Conservation (phyloP, 2,329 filamentous ascomycete species). For the Neonectria coccinea region DNA sequence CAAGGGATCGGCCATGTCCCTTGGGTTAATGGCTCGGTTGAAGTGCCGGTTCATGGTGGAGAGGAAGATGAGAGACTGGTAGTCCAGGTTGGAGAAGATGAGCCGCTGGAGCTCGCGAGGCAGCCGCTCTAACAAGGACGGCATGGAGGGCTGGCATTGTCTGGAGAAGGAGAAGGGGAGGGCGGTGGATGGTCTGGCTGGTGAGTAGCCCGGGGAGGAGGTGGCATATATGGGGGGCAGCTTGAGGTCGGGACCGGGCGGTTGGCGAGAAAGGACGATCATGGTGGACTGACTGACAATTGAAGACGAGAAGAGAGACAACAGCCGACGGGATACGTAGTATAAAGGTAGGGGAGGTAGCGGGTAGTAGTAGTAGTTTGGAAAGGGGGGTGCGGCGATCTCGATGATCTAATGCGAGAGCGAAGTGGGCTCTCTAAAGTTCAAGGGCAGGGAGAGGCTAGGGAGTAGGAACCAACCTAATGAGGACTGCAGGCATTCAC, state of each 20-base stretch:
- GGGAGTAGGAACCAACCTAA: slow-evolving; percentile 13
- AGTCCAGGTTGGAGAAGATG: slow-evolving; percentile 53
- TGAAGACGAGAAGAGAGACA: neutral
- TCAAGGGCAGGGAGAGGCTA: slow-evolving; percentile 12
- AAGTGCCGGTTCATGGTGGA: slow-evolving; percentile 53
- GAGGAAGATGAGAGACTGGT: slow-evolving; percentile 55
- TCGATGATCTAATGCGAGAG: slow-evolving; percentile 43
- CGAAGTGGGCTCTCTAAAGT: slow-evolving; percentile 42
- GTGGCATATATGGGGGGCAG: slow-evolving; percentile 28
- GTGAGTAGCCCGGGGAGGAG: slow-evolving; percentile 22
- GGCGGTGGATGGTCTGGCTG: slow-evolving; percentile 21
- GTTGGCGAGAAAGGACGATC: slow-evolving; percentile 46
- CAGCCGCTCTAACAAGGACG: slow-evolving; percentile 49
- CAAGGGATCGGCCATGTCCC: slow-evolving; percentile 48
- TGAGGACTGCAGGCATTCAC: slow-evolving; percentile 20
- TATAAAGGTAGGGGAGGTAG: neutral
- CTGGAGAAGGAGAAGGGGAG: slow-evolving; percentile 26
- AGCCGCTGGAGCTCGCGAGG: slow-evolving; percentile 50
- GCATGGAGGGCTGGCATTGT: slow-evolving; percentile 31
- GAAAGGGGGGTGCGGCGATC: slow-evolving; percentile 34
- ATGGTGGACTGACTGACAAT: slow-evolving; percentile 36
- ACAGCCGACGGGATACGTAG: slow-evolving; percentile 10
- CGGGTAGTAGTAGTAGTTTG: slow-evolving; percentile 4
- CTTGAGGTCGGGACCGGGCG: slow-evolving; percentile 35
- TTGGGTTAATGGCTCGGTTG: slow-evolving; percentile 50